phyloP scores from a whole-genome alignment of 257 asterid genomes.

The Plectranthus barbatus region DNA sequence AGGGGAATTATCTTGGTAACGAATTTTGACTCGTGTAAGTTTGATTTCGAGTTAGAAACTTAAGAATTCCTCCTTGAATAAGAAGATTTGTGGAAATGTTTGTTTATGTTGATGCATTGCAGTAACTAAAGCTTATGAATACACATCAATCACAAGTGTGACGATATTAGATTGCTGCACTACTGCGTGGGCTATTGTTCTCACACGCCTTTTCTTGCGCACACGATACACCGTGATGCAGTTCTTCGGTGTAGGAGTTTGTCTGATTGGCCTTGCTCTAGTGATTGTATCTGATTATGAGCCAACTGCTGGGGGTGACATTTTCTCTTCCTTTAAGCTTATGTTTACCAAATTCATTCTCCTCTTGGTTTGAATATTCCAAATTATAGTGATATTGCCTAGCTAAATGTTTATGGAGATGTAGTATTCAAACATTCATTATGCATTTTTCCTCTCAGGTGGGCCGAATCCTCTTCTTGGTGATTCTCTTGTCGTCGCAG shows the following conservation, averaged over 20 bases:
- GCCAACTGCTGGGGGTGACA: slow-evolving; percentile 34
- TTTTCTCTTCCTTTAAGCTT: not conserved
- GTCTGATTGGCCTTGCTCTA: slow-evolving; percentile 41
- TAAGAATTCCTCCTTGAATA: not conserved
- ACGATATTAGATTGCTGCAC: slow-evolving; percentile 57
- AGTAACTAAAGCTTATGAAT: slow-evolving; percentile 58
- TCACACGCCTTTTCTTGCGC: slow-evolving; percentile 49
- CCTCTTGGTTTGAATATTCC: not conserved
- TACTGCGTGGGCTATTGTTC: slow-evolving; percentile 48
- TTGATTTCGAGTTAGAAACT: too few species aligned
- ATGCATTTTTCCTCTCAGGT: slow-evolving; percentile 21
- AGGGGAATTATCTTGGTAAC: slow-evolving; percentile 66
- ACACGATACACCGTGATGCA: slow-evolving; percentile 44
- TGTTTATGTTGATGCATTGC: slow-evolving; percentile 4
- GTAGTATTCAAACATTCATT: not conserved
- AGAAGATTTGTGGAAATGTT: not conserved
- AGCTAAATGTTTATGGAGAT: not conserved
- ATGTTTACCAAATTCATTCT: not conserved
- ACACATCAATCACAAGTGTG: slow-evolving; percentile 60
- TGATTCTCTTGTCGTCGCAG: slow-evolving; percentile 46
- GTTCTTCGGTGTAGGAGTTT: slow-evolving; percentile 44
- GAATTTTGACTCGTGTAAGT: not conserved
- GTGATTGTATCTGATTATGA: slow-evolving; percentile 53
- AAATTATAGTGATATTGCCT: not conserved
- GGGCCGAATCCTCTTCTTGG: slow-evolving; percentile 59